Percentiles rank a stretch among this genome's conserved stretches.
These are phyloP conservation scores for Backusella luteola DNA, from an alignment of 192 early-diverging fungal genomes.

Conservation along the genomic window DNA sequence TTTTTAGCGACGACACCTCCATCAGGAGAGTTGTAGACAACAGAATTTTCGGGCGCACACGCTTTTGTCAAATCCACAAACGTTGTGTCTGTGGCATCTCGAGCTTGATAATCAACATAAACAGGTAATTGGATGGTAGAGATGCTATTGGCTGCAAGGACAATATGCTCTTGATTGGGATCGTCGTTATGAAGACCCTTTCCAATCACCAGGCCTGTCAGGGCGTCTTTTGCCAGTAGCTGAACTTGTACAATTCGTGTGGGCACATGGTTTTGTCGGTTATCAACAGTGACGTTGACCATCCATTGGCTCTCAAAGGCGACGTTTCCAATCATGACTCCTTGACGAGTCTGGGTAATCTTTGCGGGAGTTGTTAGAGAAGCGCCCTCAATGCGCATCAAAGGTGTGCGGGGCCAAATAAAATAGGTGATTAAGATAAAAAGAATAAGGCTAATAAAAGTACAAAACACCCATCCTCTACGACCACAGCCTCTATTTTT, in stretches of 20 bases:
- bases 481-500: slow-evolving; percentile 18
- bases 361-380: slow-evolving; percentile 15
- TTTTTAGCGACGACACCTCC: background rate
- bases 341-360: slow-evolving; percentile 17
- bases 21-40: background rate
- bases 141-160: slow-evolving; percentile 18
- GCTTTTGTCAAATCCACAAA: slow-evolving; percentile 27
- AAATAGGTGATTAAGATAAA: slow-evolving; percentile 10
- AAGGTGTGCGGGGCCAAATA: slow-evolving; percentile 24
- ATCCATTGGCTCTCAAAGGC: slow-evolving; percentile 32
- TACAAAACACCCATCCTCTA: slow-evolving; percentile 22
- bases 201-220: slow-evolving; percentile 25
- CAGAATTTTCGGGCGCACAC: slow-evolving; percentile 8
- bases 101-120: slow-evolving; percentile 24
- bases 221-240: slow-evolving; percentile 19
- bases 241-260: slow-evolving; percentile 21
- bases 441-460: slow-evolving; percentile 16
- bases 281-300: slow-evolving; percentile 30
- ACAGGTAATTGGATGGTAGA: slow-evolving; percentile 28
- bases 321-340: slow-evolving; percentile 23
- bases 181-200: slow-evolving; percentile 25
- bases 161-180: slow-evolving; percentile 14
- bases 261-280: slow-evolving; percentile 29
- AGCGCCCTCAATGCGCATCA: slow-evolving; percentile 27
- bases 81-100: slow-evolving; percentile 29